phyloP scores from a whole-genome alignment of 768 basidiomycete genomes.

The Calocera viscosa region DNA sequence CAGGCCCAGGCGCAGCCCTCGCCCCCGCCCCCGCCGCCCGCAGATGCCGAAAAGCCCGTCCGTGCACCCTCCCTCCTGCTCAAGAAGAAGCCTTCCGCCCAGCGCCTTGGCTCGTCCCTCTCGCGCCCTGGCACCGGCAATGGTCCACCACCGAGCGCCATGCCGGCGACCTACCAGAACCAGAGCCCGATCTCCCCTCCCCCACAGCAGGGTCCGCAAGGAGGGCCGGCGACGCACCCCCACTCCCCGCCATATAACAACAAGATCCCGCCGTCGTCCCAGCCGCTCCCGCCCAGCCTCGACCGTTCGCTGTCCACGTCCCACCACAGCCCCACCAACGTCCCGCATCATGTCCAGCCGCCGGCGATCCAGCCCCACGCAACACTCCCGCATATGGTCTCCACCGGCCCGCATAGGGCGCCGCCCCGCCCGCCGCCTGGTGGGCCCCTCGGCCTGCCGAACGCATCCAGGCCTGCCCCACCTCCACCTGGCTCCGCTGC shows the following conservation, averaged over 20 bases:
- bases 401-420: slow-evolving; percentile 14
- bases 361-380: slow-evolving; percentile 10
- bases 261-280: neutral
- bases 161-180: neutral
- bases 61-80: neutral
- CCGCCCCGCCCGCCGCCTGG: slow-evolving; percentile 23
- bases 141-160: neutral
- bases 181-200: too few relatives aligned
- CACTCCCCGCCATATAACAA: slow-evolving; percentile 7
- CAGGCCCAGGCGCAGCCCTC: slow-evolving; percentile 9
- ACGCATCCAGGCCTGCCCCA: slow-evolving; percentile 35
- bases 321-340: slow-evolving; percentile 8
- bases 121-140: neutral
- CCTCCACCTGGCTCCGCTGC: slow-evolving; percentile 53
- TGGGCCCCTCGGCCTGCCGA: slow-evolving; percentile 18
- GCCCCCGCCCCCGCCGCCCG: slow-evolving; percentile 12
- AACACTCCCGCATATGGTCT: slow-evolving; percentile 10
- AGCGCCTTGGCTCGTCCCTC: neutral
- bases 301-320: neutral
- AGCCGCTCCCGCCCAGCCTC: neutral
- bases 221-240: neutral
- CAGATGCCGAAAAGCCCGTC: neutral
- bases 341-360: neutral
- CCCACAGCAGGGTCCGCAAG: too few relatives aligned
- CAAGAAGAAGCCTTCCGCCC: slow-evolving; percentile 5